Conservation (phyloP, 768 basidiomycete species). For the Astraeus odoratus region DNA sequence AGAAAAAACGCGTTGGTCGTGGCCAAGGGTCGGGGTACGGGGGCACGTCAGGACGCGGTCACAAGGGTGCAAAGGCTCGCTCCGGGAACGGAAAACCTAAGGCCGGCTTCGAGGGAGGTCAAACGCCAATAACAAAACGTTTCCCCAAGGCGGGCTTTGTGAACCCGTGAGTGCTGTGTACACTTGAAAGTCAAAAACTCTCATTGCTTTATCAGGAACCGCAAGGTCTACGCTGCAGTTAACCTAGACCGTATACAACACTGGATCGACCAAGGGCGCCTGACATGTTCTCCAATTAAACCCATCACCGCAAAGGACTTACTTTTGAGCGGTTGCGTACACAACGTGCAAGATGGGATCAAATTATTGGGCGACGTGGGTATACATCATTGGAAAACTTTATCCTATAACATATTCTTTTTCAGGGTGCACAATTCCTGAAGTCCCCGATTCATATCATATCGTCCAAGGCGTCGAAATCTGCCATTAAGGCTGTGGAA, state of each 20-base stretch:
- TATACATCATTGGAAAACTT: conserved; percentile 7
- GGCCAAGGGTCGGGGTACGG: conserved; percentile 90
- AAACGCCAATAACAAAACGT: conserved; percentile 84
- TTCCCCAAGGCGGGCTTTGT: conserved; percentile 94
- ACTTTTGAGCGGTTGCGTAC: conserved; percentile 80
- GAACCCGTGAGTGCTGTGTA: conserved; percentile 62
- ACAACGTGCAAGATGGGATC: conserved; percentile 83
- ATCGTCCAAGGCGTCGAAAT: conserved; percentile 79
- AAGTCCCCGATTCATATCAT: conserved; percentile 70
- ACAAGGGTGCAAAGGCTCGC: conserved; percentile 94
- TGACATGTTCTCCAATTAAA: conserved; percentile 67
- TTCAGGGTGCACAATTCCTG: conserved; percentile 59
- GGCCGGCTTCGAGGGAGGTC: conserved; percentile 92
- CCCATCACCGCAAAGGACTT: conserved; percentile 88
- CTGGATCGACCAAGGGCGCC: conserved; percentile 83
- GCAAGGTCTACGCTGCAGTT: conserved; percentile 71
- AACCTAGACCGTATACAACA: conserved; percentile 84
- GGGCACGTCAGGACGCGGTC: conserved; percentile 87
- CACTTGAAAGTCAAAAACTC: not conserved
- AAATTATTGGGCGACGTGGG: conserved; percentile 84
- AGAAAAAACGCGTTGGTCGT: conserved; percentile 94
- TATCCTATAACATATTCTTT: conserved; percentile 1
- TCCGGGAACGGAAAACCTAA: conserved; percentile 79
- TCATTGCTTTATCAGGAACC: conserved; percentile 43
- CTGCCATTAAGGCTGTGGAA: conserved; percentile 83